Evolutionary conservation across 371 early-diverging fungal genomes (phyloP), one percentile per base, ranked within the genome.

Genomic region (Cladochytrium tenue): DNA sequence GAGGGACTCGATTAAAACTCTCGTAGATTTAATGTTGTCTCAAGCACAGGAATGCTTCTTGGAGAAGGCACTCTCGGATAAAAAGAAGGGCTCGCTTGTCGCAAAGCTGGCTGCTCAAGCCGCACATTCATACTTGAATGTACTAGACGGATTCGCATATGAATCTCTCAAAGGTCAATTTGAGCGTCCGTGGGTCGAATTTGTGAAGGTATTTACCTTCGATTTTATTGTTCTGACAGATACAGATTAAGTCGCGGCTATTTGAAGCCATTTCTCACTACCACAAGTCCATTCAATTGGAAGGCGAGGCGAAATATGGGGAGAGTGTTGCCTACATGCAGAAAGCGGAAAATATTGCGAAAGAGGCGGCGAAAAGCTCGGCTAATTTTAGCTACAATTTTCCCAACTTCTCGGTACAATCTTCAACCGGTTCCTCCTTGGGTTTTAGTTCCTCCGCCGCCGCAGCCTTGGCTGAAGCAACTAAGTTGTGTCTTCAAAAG

Each of bases 11-110:
- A 90, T 96, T 62, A 92, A 91, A 62, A 79, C 91, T 65, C 76
- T 97, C 33, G 83, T 83, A 17, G 87, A 92, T 30, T 75, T 95
- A 35, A 93, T 94, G 93, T 81, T 96, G 53, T 93, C 92, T 0
- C 96, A 96, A 76, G 96, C 96, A 0, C 98, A 97, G 65, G 98
- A 97, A 76, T 89, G 92, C 66, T 91, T 94, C 62, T 66, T 94
- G 53, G 94, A 93, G 72, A 94, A 92, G 72, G 88, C 92, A 27
- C 68, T 92, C 13, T 74, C 88, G 1, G 95, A 94, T 70, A 92
- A 90, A 79, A 94, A 94, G 72, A 90, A 89, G 71, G 89, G 89
- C 26, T 81, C 86, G 1, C 76, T 95, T 30, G 84, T 93, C 34
- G 89, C 94, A 26, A 95, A 96, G 69, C 80, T 96, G n/a, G 93